Evolutionary conservation across 176 grass and related monocot species (phyloP), one percentile per base, ranked within the genome.

Genomic region (Saccharum spontaneum): DNA sequence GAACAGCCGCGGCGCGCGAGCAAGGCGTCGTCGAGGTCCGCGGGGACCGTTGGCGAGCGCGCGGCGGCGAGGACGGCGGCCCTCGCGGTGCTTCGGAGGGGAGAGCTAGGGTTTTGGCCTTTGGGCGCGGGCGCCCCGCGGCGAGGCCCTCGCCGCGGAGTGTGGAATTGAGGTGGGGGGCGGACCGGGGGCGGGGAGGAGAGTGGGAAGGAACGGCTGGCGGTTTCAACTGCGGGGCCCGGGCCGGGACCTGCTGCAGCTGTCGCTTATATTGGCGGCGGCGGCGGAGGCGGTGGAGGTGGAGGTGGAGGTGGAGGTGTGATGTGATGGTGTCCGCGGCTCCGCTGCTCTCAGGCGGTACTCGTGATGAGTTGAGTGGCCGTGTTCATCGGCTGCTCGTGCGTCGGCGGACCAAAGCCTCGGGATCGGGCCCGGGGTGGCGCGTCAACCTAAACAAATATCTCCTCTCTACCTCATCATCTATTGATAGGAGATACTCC

Each of bases 11-110:
- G 70, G 65, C 89, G 61, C 67, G 89, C 85, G 41, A 88, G 73
- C 31, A 79, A 69, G 63, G 78, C 82, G 68, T 87, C 94, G 68
- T 87, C 75, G 73, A 90, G 68, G 89, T 67, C 80, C 69, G 91
- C 86, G 24, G 84, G 83, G 26, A 37, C 64, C 61, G 3, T 20
- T 45, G 50, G 79, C 80, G 76, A 84, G 76, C 78, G 18, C 88
- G 60, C 45, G 68, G 61, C 79, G 73, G 38, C 48, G 62, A 67
- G 12, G 73, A 77, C 45, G 66, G 65, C 69, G 84, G 68, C 49
- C 26, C 26, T 13, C 34, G 71, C 59, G n/a, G 59, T 26, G n/a
- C 59, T 26, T 62, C n/a, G n/a, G 9, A 5, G 1, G 45, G 38
- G 41, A 46, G 34, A 37, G 83, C 79, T 90, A 90, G 88, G 83